Conservation (phyloP, 2,329 filamentous ascomycete species). For the Conoideocrella luteorostrata region DNA sequence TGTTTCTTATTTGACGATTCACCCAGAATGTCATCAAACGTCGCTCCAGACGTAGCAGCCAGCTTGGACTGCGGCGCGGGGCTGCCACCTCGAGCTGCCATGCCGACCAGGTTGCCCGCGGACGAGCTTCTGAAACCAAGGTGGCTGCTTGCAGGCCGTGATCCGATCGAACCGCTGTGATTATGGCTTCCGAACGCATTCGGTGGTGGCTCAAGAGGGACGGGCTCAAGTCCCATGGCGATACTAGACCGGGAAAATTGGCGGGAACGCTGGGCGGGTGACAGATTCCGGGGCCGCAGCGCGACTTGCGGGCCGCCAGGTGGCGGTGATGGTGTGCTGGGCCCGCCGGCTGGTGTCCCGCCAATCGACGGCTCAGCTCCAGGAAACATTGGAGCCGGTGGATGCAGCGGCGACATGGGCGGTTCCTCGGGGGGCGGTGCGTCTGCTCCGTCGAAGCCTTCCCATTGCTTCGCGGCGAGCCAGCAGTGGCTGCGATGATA, state of each 20-base stretch:
- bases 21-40: constrained; percentile 44
- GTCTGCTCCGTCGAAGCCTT: constrained; percentile 26
- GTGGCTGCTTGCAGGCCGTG: constrained; percentile 25
- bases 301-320: constrained; percentile 18
- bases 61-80: constrained; percentile 14
- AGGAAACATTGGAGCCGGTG: constrained; percentile 30
- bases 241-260: constrained; percentile 36
- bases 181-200: constrained; percentile 20
- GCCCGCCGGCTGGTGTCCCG: constrained; percentile 13
- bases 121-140: constrained; percentile 28
- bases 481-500: constrained; percentile 54
- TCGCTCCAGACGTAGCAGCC: constrained; percentile 27
- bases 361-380: constrained; percentile 21
- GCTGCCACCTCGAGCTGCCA: constrained; percentile 13
- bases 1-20: constrained; percentile 22
- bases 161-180: constrained; percentile 30
- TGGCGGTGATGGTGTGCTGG: constrained; percentile 22
- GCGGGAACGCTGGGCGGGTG: constrained; percentile 26
- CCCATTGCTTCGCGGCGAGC: constrained; percentile 47
- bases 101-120: constrained; percentile 26
- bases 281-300: constrained; percentile 33
- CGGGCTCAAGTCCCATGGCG: constrained; percentile 36
- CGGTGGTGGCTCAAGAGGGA: constrained; percentile 31
- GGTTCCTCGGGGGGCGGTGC: constrained; percentile 22
- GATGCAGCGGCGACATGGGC: constrained; percentile 31